Evolutionary conservation across 176 grass and related monocot species (phyloP).

Genomic region (Thalia dealbata): DNA sequence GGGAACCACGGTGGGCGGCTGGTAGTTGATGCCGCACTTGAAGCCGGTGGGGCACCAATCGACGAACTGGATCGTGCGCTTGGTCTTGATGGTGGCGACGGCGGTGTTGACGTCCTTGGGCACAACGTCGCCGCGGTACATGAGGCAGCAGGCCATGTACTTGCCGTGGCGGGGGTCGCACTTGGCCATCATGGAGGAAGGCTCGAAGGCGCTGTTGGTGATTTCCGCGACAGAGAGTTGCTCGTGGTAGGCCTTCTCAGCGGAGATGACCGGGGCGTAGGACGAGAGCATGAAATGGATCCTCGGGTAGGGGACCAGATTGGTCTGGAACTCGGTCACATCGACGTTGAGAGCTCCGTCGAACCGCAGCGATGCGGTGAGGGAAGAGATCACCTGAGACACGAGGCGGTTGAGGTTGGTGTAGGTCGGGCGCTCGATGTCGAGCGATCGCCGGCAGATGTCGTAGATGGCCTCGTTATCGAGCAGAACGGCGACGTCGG

Average conservation of each 20-base stretch:
- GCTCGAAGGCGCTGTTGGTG: slow-evolving; percentile 19
- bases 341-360: slow-evolving; percentile 17
- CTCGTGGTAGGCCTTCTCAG: slow-evolving; percentile 21
- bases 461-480: slow-evolving; percentile 7
- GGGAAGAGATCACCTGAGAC: slow-evolving; percentile 7
- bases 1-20: slow-evolving; percentile 12
- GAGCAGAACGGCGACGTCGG: not conserved
- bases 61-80: slow-evolving; percentile 20
- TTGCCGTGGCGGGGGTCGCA: slow-evolving; percentile 16
- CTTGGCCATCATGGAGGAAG: slow-evolving; percentile 21
- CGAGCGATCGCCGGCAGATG: slow-evolving; percentile 3
- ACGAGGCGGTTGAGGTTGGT: slow-evolving; percentile 6
- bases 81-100: slow-evolving; percentile 13
- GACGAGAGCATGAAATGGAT: slow-evolving; percentile 22
- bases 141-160: slow-evolving; percentile 18
- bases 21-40: slow-evolving; percentile 24
- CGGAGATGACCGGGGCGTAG: slow-evolving; percentile 18
- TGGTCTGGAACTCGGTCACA: slow-evolving; percentile 17
- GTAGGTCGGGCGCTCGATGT: slow-evolving; percentile 6
- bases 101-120: slow-evolving; percentile 18
- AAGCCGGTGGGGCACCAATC: slow-evolving; percentile 19
- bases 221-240: slow-evolving; percentile 19
- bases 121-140: slow-evolving; percentile 18
- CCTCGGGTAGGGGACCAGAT: slow-evolving; percentile 13
- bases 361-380: slow-evolving; percentile 16